These are phyloP conservation scores for Nicotiana obtusifolia DNA, from an alignment of 257 asterid species.

Conservation along the genomic window DNA sequence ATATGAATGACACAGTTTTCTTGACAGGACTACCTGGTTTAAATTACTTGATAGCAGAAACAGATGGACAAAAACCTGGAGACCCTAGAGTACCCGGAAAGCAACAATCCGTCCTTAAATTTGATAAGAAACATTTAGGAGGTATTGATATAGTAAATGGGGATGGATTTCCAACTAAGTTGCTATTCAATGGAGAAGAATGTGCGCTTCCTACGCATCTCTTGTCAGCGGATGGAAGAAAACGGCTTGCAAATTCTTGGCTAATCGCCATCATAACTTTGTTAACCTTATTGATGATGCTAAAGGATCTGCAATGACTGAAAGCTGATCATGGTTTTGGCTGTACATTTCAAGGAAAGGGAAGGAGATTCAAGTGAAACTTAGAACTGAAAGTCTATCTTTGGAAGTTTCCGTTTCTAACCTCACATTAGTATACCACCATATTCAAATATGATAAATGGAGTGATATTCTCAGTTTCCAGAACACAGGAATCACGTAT, in stretches of 20 bases:
- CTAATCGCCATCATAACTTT: background rate
- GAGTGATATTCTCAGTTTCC: background rate
- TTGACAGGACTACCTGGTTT: conserved; percentile 85
- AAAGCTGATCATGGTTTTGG: background rate
- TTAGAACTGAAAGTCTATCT: background rate
- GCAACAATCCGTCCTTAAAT: conserved; percentile 77
- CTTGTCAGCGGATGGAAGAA: background rate
- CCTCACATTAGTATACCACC: background rate
- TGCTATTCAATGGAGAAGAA: conserved; percentile 86
- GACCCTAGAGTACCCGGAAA: conserved; percentile 83
- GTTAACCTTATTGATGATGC: background rate
- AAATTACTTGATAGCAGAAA: conserved; percentile 70
- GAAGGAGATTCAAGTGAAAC: background rate
- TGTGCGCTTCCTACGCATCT: conserved; percentile 62
- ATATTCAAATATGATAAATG: background rate
- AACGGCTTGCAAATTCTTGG: background rate
- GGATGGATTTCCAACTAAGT: conserved; percentile 77
- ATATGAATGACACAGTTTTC: conserved; percentile 44
- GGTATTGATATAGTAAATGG: conserved; percentile 39
- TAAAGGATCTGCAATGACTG: background rate
- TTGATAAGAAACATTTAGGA: conserved; percentile 41
- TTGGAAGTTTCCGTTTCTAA: background rate
- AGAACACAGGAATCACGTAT: background rate
- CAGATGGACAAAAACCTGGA: conserved; percentile 59
- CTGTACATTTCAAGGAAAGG: background rate